These are phyloP conservation scores for Penicillium sp. DNA, from an alignment of 2,329 filamentous ascomycete genomes.

Conservation along the genomic window DNA sequence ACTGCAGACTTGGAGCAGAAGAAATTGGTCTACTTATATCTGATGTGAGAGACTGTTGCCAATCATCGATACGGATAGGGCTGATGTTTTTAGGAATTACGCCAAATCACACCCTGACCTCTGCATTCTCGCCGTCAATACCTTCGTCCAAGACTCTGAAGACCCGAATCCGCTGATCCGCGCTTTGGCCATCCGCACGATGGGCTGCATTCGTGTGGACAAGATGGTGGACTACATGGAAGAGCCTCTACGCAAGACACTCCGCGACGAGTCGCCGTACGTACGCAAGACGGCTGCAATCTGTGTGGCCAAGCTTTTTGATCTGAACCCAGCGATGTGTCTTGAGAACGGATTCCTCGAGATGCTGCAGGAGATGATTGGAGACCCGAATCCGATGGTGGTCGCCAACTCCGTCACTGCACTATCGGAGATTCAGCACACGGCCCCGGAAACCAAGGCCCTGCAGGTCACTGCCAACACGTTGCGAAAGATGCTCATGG, in stretches of 20 bases:
- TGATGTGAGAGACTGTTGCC: conserved; percentile 61
- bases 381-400: conserved; percentile 97
- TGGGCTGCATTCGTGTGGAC: conserved; percentile 97
- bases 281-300: conserved; percentile 97
- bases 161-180: conserved; percentile 94
- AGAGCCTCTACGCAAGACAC: conserved; percentile 88
- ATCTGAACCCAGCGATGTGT: conserved; percentile 85
- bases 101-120: conserved; percentile 98
- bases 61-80: neutral
- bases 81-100: conserved; percentile 68
- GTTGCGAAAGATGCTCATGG: conserved; percentile 93
- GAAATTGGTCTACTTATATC: conserved; percentile 96
- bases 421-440: conserved; percentile 82
- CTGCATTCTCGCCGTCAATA: conserved; percentile 97
- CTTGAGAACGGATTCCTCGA: conserved; percentile 96
- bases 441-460: conserved; percentile 83
- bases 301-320: conserved; percentile 95
- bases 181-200: conserved; percentile 91
- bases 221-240: conserved; percentile 99
- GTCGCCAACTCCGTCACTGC: conserved; percentile 96
- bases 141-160: conserved; percentile 97
- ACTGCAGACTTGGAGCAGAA: conserved; percentile 94
- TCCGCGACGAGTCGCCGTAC: conserved; percentile 95
- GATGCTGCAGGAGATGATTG: conserved; percentile 88
- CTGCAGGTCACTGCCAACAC: conserved; percentile 74